Percentiles rank a stretch among this genome's conserved stretches.
Conservation (phyloP, 371 early-diverging fungal genomes). For the Apophysomyces sp. region DNA sequence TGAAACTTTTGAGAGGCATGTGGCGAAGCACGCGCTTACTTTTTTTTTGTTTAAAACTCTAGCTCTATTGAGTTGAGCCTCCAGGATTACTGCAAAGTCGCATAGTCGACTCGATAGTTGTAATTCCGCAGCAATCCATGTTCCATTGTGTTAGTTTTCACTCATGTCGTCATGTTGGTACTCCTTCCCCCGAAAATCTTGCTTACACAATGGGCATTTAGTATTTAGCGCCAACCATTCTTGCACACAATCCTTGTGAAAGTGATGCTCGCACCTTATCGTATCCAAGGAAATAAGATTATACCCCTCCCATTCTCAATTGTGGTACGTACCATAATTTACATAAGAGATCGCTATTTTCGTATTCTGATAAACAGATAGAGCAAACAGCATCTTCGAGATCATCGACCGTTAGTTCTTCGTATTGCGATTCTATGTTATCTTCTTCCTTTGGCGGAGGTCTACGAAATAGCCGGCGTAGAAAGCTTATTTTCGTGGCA, state of each 20-base stretch:
- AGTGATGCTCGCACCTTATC: slow-evolving; percentile 42
- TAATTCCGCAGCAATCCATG: too few species aligned
- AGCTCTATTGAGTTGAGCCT: too few species aligned
- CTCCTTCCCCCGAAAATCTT: slow-evolving; percentile 23
- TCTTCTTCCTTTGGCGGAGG: slow-evolving; percentile 6
- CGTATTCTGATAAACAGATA: slow-evolving; percentile 65
- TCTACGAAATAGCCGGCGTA: neutral
- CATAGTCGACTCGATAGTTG: too few species aligned
- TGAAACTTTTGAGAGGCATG: too few species aligned
- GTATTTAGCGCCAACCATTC: slow-evolving; percentile 32
- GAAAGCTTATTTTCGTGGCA: neutral
- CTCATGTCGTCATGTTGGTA: neutral
- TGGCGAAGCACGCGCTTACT: too few species aligned
- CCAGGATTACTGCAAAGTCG: too few species aligned
- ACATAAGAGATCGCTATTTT: slow-evolving; percentile 56
- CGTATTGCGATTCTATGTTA: slow-evolving; percentile 12
- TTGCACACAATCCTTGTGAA: slow-evolving; percentile 30
- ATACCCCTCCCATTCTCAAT: neutral
- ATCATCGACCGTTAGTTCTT: slow-evolving; percentile 18
- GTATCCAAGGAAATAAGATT: neutral
- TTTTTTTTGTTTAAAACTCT: too few species aligned
- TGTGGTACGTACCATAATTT: slow-evolving; percentile 39
- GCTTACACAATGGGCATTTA: slow-evolving; percentile 36
- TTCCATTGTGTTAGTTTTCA: too few species aligned
- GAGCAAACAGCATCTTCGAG: slow-evolving; percentile 56